Base-by-base conservation (phyloP, 208 protist species). In the Leishmania braziliensis region DNA sequence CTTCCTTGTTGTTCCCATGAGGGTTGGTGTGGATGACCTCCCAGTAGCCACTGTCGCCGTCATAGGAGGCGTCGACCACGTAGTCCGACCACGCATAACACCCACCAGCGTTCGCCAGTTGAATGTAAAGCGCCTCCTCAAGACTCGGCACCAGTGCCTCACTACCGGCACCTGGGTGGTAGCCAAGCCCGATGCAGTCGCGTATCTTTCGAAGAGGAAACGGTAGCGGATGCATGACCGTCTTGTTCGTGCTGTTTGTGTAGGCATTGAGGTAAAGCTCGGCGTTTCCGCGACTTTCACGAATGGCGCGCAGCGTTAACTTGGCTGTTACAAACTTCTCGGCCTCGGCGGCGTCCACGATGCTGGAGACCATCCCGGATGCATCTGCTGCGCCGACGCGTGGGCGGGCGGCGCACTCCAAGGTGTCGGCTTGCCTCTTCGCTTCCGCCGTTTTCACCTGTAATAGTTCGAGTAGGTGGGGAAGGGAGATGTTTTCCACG, bases 21-120 rank as follows among this genome's bases (percentile, higher is more conserved):
- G 89, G 89, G 58, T 88, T 75, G 43, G 90, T 70, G 66, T 89
- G 86, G 29, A 92, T 65, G 50, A 97, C 84, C 50, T 90, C 88
- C 92, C 94, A 97, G 39, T 84, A 80, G 9, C 94, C 94, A 26
- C 75, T 75, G 20, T 76, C 72, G 20, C 86, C 86, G 69, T 93
- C 83, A 84, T 94, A 97, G 75, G 75, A 86, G 23, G 84, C 94
- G 62, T 92, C 86, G 16, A 96, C 92, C 48, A 91, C 83, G 74
- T 94, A 94, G 85, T 97, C 92, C 8, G 92, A 95, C 94, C 94
- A 97, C 58, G 85, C 94, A 73, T 87, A 95, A 69, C 87, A 92
- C 33, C 94, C 94, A 3, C 94, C 94, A 23, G 88, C 88, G 78
- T 97, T 97, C 29, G 89, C 94, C 23, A 97, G 79, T 46, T 87